phyloP scores from a whole-genome alignment of 176 grass and related monocot genomes.

The Phragmites australis region DNA sequence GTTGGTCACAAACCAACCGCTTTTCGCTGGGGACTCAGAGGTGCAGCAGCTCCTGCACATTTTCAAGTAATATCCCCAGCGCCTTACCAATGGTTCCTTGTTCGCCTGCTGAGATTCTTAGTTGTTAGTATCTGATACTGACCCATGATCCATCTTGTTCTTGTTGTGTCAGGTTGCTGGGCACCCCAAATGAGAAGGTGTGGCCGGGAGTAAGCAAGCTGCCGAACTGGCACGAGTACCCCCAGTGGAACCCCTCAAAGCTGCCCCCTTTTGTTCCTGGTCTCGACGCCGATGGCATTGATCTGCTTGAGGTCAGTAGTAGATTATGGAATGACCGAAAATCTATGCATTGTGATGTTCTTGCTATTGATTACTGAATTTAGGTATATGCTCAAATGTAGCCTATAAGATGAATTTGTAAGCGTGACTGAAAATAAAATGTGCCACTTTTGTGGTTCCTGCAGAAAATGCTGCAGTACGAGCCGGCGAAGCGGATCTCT shows the following conservation, averaged over 20 bases:
- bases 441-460: background rate
- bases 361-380: background rate
- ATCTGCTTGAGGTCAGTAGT: slow-evolving; percentile 74
- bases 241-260: slow-evolving; percentile 74
- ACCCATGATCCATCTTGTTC: background rate
- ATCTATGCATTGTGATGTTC: background rate
- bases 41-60: slow-evolving; percentile 94
- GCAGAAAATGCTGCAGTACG: slow-evolving; percentile 85
- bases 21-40: slow-evolving; percentile 88
- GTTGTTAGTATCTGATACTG: background rate
- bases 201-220: slow-evolving; percentile 92
- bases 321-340: background rate
- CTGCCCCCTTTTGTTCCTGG: slow-evolving; percentile 54
- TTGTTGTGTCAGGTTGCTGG: slow-evolving; percentile 59
- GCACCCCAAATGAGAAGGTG: slow-evolving; percentile 81
- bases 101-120: background rate
- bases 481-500: slow-evolving; percentile 72
- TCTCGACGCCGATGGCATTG: slow-evolving; percentile 61
- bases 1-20: slow-evolving; percentile 65
- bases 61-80: slow-evolving; percentile 61
- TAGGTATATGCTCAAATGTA: background rate
- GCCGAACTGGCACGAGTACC: slow-evolving; percentile 84
- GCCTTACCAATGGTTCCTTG: background rate
- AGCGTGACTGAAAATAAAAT: background rate
- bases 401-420: background rate